Evolutionary conservation across 2,329 filamentous ascomycete species (phyloP), one percentile per base, ranked within the genome.

Genomic region (Sphaerulina musiva): DNA sequence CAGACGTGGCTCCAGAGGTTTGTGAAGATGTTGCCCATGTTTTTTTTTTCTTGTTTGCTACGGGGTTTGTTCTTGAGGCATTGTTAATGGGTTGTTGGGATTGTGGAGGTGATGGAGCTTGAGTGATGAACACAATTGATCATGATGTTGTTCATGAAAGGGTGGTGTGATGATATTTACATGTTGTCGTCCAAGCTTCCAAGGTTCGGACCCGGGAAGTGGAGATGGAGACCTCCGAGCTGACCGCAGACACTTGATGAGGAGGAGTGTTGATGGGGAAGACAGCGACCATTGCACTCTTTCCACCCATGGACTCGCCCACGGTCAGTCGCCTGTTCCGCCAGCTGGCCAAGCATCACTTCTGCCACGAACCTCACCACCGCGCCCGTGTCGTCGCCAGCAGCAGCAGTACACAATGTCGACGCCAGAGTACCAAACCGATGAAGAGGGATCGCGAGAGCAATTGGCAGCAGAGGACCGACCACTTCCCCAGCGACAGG

Each of bases 401-500:
- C 20, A 20, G 20, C 20, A 20, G 20, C 1, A 20, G 41, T 36
- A 51, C 49, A 10, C 52, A 55, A 58, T 53, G 46, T 43, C 58
- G 58, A 26, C 42, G 51, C 49, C 56, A 59, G 42, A 59, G 54
- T 48, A 40, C 41, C 56, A 60, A 34, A 56, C 58, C 32, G 56
- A 62, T 54, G 32, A 23, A 50, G 67, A 73, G 66, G 32, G 72
- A 65, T 46, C 80, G 79, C 62, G 86, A 87, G 68, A 86, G 81
- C 72, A 78, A 84, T 64, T 97, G 93, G 93, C 88, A 92, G 73
- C 91, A 95, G 70, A 79, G 92, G 56, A 86, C 80, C 29, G 82
- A 87, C 59, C 73, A 89, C 17, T 84, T 93, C 55, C 83, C 87
- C 0, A 76, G 80, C 53, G 89, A 98, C 68, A 85, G 89, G 71